Conservation (phyloP, 2,329 filamentous ascomycete species). For the Aspergillus novoparasiticus region DNA sequence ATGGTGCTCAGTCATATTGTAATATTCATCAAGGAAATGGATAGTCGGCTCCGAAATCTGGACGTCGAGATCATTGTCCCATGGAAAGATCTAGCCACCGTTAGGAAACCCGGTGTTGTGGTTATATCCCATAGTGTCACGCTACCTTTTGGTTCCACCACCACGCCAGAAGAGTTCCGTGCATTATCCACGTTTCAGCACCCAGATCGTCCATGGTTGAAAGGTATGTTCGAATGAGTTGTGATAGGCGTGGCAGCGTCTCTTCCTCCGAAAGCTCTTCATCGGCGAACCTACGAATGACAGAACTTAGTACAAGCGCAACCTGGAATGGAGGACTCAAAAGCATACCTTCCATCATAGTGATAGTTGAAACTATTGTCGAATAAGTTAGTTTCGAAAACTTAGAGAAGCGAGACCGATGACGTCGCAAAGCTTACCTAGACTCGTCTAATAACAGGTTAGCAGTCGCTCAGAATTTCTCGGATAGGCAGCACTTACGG, state of each 20-base stretch:
- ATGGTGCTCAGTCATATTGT: constrained; percentile 64
- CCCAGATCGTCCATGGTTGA: constrained; percentile 59
- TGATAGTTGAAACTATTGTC: constrained; percentile 53
- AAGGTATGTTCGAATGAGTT: constrained; percentile 59
- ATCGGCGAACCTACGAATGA: constrained; percentile 50
- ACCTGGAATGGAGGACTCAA: background rate
- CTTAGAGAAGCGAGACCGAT: background rate
- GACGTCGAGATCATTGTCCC: constrained; percentile 64
- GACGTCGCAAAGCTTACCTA: constrained; percentile 32
- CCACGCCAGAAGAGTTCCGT: constrained; percentile 63
- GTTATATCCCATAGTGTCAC: background rate
- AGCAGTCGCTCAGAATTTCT: constrained; percentile 4
- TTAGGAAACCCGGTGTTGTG: background rate
- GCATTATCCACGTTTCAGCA: constrained; percentile 65
- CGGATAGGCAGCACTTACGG: constrained; percentile 37
- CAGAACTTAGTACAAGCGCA: constrained; percentile 16
- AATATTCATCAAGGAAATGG: constrained; percentile 58
- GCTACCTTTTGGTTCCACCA: constrained; percentile 61
- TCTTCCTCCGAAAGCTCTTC: constrained; percentile 49
- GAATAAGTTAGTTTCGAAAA: constrained; percentile 12
- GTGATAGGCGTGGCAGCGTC: constrained; percentile 51
- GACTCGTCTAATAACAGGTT: constrained; percentile 44
- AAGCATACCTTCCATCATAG: constrained; percentile 54
- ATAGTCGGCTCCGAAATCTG: constrained; percentile 60
- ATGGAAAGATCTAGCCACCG: constrained; percentile 54